Percentiles rank a stretch among this genome's conserved stretches.
Evolutionary conservation across 768 basidiomycete species (phyloP).

Genomic region (Leccinum barrowsii): DNA sequence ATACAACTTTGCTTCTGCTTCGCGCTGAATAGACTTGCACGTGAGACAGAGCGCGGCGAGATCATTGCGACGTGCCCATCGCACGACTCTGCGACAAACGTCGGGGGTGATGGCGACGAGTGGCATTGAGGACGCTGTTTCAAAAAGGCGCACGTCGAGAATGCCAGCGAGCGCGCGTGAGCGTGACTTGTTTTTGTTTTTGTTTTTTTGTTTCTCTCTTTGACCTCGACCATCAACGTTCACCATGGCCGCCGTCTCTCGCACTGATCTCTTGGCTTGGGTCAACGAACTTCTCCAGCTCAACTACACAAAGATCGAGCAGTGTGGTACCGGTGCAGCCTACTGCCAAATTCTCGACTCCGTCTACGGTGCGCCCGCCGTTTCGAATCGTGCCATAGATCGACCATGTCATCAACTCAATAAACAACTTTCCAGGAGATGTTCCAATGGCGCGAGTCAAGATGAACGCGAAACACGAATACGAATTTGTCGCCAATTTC

Average conservation of each 20-base stretch:
- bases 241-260: slow-evolving; percentile 60
- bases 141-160: background rate
- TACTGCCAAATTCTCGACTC: slow-evolving; percentile 97
- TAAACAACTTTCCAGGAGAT: slow-evolving; percentile 55
- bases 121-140: slow-evolving; percentile 12
- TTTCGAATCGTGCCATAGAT: slow-evolving; percentile 17
- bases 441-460: slow-evolving; percentile 90
- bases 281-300: slow-evolving; percentile 90
- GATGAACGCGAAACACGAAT: slow-evolving; percentile 94
- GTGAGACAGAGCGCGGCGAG: slow-evolving; percentile 43
- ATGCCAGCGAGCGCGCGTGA: background rate
- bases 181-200: background rate
- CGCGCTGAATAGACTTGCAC: slow-evolving; percentile 44
- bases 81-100: slow-evolving; percentile 40
- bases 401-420: slow-evolving; percentile 10
- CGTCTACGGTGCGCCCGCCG: slow-evolving; percentile 67
- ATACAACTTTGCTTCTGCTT: slow-evolving; percentile 49
- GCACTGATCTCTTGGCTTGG: slow-evolving; percentile 89
- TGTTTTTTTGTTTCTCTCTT: slow-evolving; percentile 1
- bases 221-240: slow-evolving; percentile 3
- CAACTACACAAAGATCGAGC: slow-evolving; percentile 90
- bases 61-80: slow-evolving; percentile 34
- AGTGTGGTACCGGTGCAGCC: slow-evolving; percentile 86
- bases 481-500: slow-evolving; percentile 93
- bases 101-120: slow-evolving; percentile 36